These are phyloP conservation scores for Pyrus hybrid DNA, from an alignment of 331 rosid genomes.

Conservation along the genomic window DNA sequence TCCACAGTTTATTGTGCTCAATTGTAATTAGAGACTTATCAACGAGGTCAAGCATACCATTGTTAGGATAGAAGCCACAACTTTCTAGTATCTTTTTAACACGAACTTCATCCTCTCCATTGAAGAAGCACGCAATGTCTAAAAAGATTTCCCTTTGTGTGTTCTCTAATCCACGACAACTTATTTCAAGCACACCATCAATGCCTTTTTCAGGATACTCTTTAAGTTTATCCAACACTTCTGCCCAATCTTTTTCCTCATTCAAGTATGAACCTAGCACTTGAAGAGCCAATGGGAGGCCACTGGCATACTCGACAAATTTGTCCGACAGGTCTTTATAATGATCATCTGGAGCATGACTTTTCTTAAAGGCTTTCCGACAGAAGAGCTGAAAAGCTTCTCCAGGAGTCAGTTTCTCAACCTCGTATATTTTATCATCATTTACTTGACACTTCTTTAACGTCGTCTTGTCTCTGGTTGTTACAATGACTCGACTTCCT, in stretches of 20 bases:
- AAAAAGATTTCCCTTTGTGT: not conserved
- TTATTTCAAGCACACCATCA: not conserved
- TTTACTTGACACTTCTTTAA: not conserved
- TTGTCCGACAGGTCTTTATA: not conserved
- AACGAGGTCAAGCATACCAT: not conserved
- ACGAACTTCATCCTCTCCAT: not conserved
- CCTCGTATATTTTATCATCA: not conserved
- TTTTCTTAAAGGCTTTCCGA: not conserved
- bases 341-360: not conserved
- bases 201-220: not conserved
- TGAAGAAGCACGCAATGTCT: not conserved
- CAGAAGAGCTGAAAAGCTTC: not conserved
- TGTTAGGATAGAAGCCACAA: not conserved
- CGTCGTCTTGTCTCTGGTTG: not conserved
- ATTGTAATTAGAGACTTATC: not conserved
- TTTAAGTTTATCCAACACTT: not conserved
- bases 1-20: not conserved
- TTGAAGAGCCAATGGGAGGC: not conserved
- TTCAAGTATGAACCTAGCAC: not conserved
- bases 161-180: not conserved
- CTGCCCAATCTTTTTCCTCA: not conserved
- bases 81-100: not conserved
- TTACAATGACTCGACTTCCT: constrained; percentile 16
- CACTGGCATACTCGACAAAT: not conserved
- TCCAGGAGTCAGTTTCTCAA: not conserved